Evolutionary conservation across 1,284 basidiomycete genomes (phyloP).

Genomic region (Apiotrichum veenhuisii): DNA sequence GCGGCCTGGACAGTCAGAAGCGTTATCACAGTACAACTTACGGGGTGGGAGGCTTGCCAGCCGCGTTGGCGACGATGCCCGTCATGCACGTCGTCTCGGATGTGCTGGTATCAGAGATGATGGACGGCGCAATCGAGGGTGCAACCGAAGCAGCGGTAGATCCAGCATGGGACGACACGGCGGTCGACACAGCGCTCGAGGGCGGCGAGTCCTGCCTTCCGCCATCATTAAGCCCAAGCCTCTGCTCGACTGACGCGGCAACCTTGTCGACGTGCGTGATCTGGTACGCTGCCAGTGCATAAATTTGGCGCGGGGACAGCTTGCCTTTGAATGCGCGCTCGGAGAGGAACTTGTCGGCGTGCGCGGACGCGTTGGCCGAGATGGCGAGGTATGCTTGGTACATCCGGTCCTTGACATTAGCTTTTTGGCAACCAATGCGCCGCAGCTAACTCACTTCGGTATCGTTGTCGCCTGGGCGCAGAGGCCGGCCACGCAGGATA

Average conservation of each 20-base stretch:
- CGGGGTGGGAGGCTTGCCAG: neutral
- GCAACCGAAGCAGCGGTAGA: neutral
- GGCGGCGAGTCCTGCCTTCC: neutral
- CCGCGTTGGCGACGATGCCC: neutral
- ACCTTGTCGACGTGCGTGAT: slow-evolving; percentile 22
- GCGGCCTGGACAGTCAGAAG: slow-evolving; percentile 1
- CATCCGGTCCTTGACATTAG: slow-evolving; percentile 15
- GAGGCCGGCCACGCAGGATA: slow-evolving; percentile 13
- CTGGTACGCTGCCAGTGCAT: slow-evolving; percentile 32
- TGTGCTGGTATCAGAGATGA: neutral
- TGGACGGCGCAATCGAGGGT: neutral
- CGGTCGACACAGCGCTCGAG: neutral
- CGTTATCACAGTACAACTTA: neutral
- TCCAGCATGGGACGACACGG: neutral
- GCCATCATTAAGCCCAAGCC: slow-evolving; percentile 2
- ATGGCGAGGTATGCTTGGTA: neutral
- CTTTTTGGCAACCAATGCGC: too few species aligned
- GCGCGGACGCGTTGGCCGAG: slow-evolving; percentile 3
- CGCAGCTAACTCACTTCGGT: slow-evolving; percentile 16
- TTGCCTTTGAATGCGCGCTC: slow-evolving; percentile 7
- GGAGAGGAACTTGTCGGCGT: slow-evolving; percentile 8
- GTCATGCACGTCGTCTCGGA: neutral
- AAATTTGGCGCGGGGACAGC: slow-evolving; percentile 15
- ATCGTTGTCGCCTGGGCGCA: neutral
- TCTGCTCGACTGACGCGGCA: slow-evolving; percentile 3